phyloP scores from a whole-genome alignment of 2,329 filamentous ascomycete genomes.

The Cercospora citrullina region DNA sequence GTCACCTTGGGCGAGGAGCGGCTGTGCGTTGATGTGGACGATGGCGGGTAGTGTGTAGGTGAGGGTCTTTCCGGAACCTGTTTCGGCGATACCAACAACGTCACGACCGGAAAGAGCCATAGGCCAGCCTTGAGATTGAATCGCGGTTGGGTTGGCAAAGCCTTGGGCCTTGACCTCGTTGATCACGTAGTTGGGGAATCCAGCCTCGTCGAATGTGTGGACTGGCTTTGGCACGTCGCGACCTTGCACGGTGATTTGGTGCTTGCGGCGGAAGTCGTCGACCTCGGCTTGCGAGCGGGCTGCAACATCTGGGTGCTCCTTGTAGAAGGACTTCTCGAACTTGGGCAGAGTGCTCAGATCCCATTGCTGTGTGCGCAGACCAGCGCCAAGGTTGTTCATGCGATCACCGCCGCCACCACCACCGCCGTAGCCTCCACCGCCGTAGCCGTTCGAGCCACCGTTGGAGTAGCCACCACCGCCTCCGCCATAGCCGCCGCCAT shows the following conservation, averaged over 20 bases:
- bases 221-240: conserved; percentile 85
- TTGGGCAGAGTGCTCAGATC: conserved; percentile 80
- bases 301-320: conserved; percentile 81
- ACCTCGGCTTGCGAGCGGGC: conserved; percentile 76
- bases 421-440: conserved; percentile 41
- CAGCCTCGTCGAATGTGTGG: conserved; percentile 95
- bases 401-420: conserved; percentile 75
- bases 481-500: conserved; percentile 35
- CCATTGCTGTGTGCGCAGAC: conserved; percentile 85
- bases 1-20: conserved; percentile 89
- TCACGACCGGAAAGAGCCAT: conserved; percentile 98
- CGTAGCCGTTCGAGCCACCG: conserved; percentile 39
- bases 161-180: conserved; percentile 98
- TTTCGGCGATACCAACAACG: conserved; percentile 98
- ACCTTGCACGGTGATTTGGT: conserved; percentile 82
- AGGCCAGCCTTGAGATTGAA: conserved; percentile 98
- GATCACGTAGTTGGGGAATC: conserved; percentile 95
- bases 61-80: conserved; percentile 97
- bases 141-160: conserved; percentile 88
- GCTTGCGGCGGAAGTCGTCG: conserved; percentile 80
- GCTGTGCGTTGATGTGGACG: conserved; percentile 99
- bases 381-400: conserved; percentile 87
- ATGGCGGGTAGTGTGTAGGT: conserved; percentile 98
- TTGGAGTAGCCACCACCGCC: conserved; percentile 39
- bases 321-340: conserved; percentile 99